Percentiles rank a stretch among this genome's conserved stretches.
Evolutionary conservation across 2,329 filamentous ascomycete genomes (phyloP).

Genomic region (Stylonectria norvegica): DNA sequence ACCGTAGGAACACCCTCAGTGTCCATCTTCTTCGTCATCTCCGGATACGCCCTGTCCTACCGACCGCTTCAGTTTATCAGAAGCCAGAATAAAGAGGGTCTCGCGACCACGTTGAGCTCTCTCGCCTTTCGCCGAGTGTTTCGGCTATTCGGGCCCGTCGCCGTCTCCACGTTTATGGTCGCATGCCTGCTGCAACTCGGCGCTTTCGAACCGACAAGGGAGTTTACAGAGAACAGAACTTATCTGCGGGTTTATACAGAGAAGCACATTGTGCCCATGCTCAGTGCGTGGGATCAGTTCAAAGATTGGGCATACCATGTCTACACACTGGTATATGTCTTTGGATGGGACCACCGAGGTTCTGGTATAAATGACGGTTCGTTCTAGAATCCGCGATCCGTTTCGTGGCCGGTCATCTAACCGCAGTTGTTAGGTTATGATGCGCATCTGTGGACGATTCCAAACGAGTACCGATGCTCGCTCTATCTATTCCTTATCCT

Average conservation of each 20-base stretch:
- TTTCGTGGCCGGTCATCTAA: neutral
- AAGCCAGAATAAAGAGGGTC: constrained; percentile 33
- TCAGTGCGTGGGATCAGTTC: neutral
- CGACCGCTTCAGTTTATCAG: constrained; percentile 37
- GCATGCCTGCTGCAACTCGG: constrained; percentile 37
- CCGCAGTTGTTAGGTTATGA: constrained; percentile 38
- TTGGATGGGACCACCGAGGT: constrained; percentile 21
- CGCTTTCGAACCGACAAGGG: constrained; percentile 34
- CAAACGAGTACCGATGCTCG: constrained; percentile 40
- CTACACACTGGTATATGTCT: neutral
- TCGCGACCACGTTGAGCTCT: constrained; percentile 36
- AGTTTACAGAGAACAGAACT: constrained; percentile 37
- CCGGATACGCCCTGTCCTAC: constrained; percentile 40
- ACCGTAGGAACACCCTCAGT: neutral
- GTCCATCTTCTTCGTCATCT: constrained; percentile 42
- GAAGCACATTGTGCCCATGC: neutral
- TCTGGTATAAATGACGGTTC: constrained; percentile 30
- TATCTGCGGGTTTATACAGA: constrained; percentile 37
- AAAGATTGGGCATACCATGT: neutral
- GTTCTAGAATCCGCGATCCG: neutral
- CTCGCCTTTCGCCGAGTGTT: constrained; percentile 38
- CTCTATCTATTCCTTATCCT: constrained; percentile 41
- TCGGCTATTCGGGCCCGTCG: constrained; percentile 39
- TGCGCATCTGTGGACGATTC: constrained; percentile 41
- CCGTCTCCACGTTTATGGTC: constrained; percentile 40